A percentile compares a stretch with the other conserved stretches of the same genome.
phyloP scores from a whole-genome alignment of 2,329 filamentous ascomycete species.

The Alternaria sp. region DNA sequence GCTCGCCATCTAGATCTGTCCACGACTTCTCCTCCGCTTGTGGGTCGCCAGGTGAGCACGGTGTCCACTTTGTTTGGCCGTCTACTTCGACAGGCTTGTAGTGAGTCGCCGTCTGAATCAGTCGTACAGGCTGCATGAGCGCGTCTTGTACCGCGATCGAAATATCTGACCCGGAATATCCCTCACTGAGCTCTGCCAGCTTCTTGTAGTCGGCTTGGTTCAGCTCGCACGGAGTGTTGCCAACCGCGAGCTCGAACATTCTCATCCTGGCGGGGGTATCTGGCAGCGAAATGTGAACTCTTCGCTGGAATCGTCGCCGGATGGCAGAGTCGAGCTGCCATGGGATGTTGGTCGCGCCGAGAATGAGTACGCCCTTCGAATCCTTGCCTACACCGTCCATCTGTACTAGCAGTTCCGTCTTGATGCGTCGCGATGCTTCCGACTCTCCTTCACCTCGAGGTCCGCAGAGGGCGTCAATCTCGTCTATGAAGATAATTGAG shows the following conservation, averaged over 20 bases:
- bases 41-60: conserved; percentile 89
- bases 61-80: conserved; percentile 73
- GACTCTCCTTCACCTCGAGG: conserved; percentile 94
- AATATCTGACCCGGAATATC: conserved; percentile 96
- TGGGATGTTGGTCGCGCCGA: conserved; percentile 97
- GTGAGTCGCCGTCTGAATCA: conserved; percentile 96
- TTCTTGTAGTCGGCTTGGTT: conserved; percentile 78
- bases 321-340: conserved; percentile 99
- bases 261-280: conserved; percentile 85
- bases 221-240: conserved; percentile 87
- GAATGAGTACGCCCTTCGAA: conserved; percentile 88
- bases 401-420: conserved; percentile 96
- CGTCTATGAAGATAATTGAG: conserved; percentile 98
- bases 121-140: conserved; percentile 94
- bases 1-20: conserved; percentile 83
- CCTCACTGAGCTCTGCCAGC: conserved; percentile 83
- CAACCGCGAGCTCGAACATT: conserved; percentile 97
- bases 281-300: conserved; percentile 94
- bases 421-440: conserved; percentile 95
- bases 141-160: conserved; percentile 94
- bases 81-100: conserved; percentile 89
- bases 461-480: conserved; percentile 95
- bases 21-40: conserved; percentile 93
- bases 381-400: conserved; percentile 99
- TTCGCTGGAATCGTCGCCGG: conserved; percentile 90